Evolutionary conservation across 495 filamentous ascomycete genomes (phyloP), one percentile per base, ranked within the genome.

Genomic region (Penicillium atrosanguineum): DNA sequence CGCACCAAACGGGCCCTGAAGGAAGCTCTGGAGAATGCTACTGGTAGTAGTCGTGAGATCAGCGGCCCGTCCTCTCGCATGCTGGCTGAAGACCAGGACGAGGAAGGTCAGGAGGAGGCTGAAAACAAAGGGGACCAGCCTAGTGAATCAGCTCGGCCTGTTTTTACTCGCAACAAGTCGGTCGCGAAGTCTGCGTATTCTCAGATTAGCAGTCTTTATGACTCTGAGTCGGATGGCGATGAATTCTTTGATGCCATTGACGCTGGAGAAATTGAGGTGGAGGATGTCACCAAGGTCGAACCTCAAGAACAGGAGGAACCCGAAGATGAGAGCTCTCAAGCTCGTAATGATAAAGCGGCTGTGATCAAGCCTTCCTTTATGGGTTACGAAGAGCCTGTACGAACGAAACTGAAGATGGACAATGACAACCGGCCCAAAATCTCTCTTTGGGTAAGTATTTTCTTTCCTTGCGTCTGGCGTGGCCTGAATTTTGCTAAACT

Each of bases 161-260:
- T 57, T 3, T 51, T 71, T 15, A 44, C 38, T 6, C 19, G 16
- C 38, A 40, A 16, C 0, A 18, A 19, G 34, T 28, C 63, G 60
- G 12, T 69, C 69, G 43, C 62, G 64, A 38, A 34, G 31, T 71
- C 71, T 14, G 55, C 50, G 7, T 60, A 69, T 15, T 75, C 71
- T 43, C 57, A 46, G 38, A 67, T 63, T 55, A 75, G 52, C 69
- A 76, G 56, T 54, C 67, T 93, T 7, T 90, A 86, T 6, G 89
- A 89, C 43, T 88, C 87, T 0, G 90, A 90, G 53, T 86, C 86
- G 0, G 94, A 93, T 45, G 83, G 91, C 47, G 94, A 96, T 50
- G 91, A 97, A 67, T 97, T 98, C 70, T 98, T 97, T 60, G 95
- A 98, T 74, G 95, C 95, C 14, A 86, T 97, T 25, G 94, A 94